Base-by-base conservation (phyloP, 768 basidiomycete species). In the Mycena leptocephala region DNA sequence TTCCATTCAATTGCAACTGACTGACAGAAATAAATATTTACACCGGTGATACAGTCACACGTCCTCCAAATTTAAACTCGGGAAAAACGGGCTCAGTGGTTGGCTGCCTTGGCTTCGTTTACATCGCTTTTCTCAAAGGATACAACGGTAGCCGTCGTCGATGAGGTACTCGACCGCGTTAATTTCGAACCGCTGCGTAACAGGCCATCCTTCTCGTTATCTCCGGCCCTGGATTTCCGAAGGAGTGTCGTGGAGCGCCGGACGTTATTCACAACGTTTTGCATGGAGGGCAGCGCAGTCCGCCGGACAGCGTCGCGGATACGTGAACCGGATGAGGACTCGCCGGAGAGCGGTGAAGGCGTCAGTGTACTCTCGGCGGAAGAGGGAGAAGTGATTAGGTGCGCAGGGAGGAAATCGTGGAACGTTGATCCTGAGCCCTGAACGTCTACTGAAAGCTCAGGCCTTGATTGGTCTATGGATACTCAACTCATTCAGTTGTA, bases 321-420 rank as follows among this genome's bases (percentile, higher is more conserved):
- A 55, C 75, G 79, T 8, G 80, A 58, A 70, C 75, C 51, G 74
- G 72, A 7, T 35, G 20, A 30, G 55, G 66, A 16, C 4, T 68
- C 32, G 33, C 74, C 37, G n/a, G 37, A 35, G 24, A 5, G 18
- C 26, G 78, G 70, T 18, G 74, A 79, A 41, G 68, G 51, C n/a
- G 55, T 5, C 39, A 63, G 48, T 22, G 76, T 22, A 79, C 64
- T 65, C 72, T 74, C 69, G 7, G 85, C 83, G 33, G 83, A 76
- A 2, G 83, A 82, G 9, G 88, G 83, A 0, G 88, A 81, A 3
- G 89, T 85, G 71, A 92, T 90, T n/a, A 87, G 83, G 10, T 84
- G 78, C 6, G 87, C 67, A 2, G 91, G 89, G 13, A 92, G 83
- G 24, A 92, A 87, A 48, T 91, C 89, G 46, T 84, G 83, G 76